Base-by-base conservation (phyloP, 1,284 basidiomycete species). In the Violaceomyces palustris region DNA sequence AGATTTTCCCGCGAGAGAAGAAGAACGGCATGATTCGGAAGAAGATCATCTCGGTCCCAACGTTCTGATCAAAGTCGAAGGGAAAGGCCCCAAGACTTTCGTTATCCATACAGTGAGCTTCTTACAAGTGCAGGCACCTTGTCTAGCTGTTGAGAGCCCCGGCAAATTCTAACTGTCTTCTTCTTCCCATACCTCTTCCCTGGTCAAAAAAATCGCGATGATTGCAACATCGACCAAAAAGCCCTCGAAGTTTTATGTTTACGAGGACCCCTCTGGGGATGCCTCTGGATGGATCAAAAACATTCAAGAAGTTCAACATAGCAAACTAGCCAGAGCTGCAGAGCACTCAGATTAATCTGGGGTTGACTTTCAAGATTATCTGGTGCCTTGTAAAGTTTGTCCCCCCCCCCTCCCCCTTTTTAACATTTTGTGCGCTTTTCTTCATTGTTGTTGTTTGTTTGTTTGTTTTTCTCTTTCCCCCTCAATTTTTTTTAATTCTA, bases 261-360 rank as follows among this genome's bases (percentile, higher is more conserved):
- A 66, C 33, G 67, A 71, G 21, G 64, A 67, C 24, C 46, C 64
- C 0, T 29, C 54, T 3, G 64, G 68, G 1, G 68, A 70, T 41
- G 57, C 64, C 3, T 29, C 42, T 6, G 56, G 45, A 31, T 49
- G 67, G 52, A 50, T 67, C 7, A 35, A 47, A 14, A 45, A 44
- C 34, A 70, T 70, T 27, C 56, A 39, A 29, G 60, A 62, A 25
- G 50, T 34, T 2, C 21, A 45, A 35, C 37, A 41, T n/a, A n/a
- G n/a, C n/a, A n/a, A n/a, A n/a, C n/a, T n/a, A n/a, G n/a, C n/a
- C n/a, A n/a, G n/a, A n/a, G n/a, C n/a, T n/a, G n/a, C n/a, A n/a
- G n/a, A n/a, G n/a, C n/a, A n/a, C n/a, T n/a, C n/a, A n/a, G n/a
- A n/a, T n/a, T n/a, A n/a, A n/a, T n/a, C n/a, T n/a, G n/a, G n/a